Evolutionary conservation across 768 basidiomycete genomes (phyloP), one percentile per base, ranked within the genome.

Genomic region (Sistotremastrum niveocremeum): DNA sequence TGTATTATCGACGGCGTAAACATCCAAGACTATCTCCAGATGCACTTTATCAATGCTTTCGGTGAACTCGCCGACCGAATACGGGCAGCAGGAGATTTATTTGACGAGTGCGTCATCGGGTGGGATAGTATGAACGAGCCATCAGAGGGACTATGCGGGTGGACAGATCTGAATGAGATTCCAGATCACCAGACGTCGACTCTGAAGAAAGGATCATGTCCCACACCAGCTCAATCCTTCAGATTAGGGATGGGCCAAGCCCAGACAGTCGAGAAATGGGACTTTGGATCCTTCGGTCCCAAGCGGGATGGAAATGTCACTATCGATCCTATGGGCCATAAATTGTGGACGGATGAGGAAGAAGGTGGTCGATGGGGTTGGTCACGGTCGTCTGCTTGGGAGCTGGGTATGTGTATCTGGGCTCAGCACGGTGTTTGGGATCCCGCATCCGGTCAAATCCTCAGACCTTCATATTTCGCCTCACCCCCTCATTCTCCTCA

Each of bases 91-190:
- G 84, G 82, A 0, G 81, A 75, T 34, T 61, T 97, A 35, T 59
- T 86, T 20, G 91, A 98, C 32, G 77, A 79, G 37, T 91, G 89
- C 52, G 74, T 99, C 7, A 81, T 98, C 41, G 95, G 95, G 0
- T 98, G 94, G 95, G 95, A 99, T 59, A 83, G 80, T 54, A 65
- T 97, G 62, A 98, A 99, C 60, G 95, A 99, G 61, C 94, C 95
- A 0, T 79, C 78, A 35, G 86, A 93, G 53, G 95, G 95, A 0
- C 69, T 87, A 37, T 71, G 79, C 34, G 76, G 72, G 2, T 82
- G 82, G 62, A 66, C 70, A 0, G 78, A 94, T 58, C 67, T 99
- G 31, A 71, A 69, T 43, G 49, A 59, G 8, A 77, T 81, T 39
- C 84, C 89, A 0, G 64, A 63, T 10, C 63, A 71, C 34, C 87